Percentiles rank a stretch among this genome's conserved stretches.
Conservation (phyloP, 2,329 filamentous ascomycete genomes). For the Fusarium sp. region DNA sequence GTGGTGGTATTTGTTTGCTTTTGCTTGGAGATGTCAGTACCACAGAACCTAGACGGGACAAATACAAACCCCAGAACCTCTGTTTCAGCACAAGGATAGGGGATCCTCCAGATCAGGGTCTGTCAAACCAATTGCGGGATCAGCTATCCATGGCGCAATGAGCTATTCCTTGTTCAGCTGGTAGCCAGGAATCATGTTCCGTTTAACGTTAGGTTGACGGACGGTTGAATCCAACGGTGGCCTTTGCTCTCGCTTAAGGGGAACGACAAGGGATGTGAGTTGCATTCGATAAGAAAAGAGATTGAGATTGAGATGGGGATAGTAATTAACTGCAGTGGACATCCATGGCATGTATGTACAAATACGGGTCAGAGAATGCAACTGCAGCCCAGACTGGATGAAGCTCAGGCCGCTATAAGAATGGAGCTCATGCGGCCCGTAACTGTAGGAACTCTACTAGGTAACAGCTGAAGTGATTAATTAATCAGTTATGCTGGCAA, state of each 20-base stretch:
- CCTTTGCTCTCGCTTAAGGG: slow-evolving; percentile 35
- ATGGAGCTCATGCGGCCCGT: slow-evolving; percentile 28
- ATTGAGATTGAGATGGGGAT: slow-evolving; percentile 26
- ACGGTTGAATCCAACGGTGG: slow-evolving; percentile 41
- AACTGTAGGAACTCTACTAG: slow-evolving; percentile 1
- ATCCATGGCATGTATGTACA: neutral
- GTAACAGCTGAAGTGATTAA: slow-evolving; percentile 3
- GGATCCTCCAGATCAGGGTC: neutral
- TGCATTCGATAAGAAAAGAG: slow-evolving; percentile 23
- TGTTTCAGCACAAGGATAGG: slow-evolving; percentile 45
- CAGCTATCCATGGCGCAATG: slow-evolving; percentile 11
- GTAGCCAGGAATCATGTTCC: slow-evolving; percentile 14
- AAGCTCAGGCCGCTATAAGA: slow-evolving; percentile 26
- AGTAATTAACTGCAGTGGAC: neutral
- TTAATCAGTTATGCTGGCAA: slow-evolving; percentile 1
- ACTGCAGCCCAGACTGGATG: slow-evolving; percentile 10
- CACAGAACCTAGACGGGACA: slow-evolving; percentile 20
- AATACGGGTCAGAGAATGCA: neutral
- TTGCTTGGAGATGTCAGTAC: slow-evolving; percentile 28
- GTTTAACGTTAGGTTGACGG: slow-evolving; percentile 29
- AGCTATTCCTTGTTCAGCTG: slow-evolving; percentile 38
- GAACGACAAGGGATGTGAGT: slow-evolving; percentile 35
- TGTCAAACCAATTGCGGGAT: slow-evolving; percentile 22
- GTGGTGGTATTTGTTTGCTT: slow-evolving; percentile 22
- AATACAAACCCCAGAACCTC: slow-evolving; percentile 41